These are phyloP conservation scores for Halophytophthora batemanensis DNA, from an alignment of 352 stramenopile species.

Conservation along the genomic window DNA sequence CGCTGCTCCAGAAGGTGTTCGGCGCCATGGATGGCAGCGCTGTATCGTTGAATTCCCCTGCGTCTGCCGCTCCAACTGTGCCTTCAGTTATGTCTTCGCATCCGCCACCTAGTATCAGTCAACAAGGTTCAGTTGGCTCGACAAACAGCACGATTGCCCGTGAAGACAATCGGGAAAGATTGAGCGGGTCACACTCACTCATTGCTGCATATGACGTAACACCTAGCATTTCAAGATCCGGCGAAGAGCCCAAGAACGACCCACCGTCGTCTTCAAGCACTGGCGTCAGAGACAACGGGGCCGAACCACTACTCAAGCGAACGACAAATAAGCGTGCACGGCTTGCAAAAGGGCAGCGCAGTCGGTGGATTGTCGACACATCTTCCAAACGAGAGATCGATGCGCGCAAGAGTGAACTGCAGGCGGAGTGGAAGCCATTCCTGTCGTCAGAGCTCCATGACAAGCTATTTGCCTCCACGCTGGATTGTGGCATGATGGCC, in stretches of 20 bases:
- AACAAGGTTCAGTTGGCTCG: conserved; percentile 3
- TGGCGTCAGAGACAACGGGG: conserved; percentile 43
- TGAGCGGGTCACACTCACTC: conserved; percentile 23
- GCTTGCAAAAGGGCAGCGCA: conserved; percentile 64
- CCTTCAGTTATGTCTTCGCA: conserved; percentile 4
- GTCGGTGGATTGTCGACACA: conserved; percentile 84
- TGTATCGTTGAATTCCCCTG: conserved; percentile 1
- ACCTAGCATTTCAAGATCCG: conserved; percentile 29
- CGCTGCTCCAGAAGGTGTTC: conserved; percentile 77
- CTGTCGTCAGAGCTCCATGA: conserved; percentile 62
- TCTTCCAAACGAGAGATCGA: conserved; percentile 68
- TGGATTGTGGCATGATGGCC: conserved; percentile 84
- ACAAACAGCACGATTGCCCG: conserved; percentile 10
- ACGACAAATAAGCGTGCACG: conserved; percentile 56
- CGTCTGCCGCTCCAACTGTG: conserved; percentile 8
- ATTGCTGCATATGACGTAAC: conserved; percentile 17
- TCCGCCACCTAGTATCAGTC: conserved; percentile 7
- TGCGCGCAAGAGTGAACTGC: conserved; percentile 64
- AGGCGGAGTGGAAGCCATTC: conserved; percentile 75
- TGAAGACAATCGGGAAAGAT: conserved; percentile 17
- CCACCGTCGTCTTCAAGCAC: conserved; percentile 24
- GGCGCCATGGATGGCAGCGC: conserved; percentile 35
- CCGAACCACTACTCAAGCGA: conserved; percentile 55
- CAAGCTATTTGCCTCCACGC: conserved; percentile 73
- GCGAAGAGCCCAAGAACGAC: conserved; percentile 26